Percentiles rank a stretch among this genome's conserved stretches.
Evolutionary conservation across 345 rosid genomes (phyloP).

Genomic region (Eucalyptus polybractea): DNA sequence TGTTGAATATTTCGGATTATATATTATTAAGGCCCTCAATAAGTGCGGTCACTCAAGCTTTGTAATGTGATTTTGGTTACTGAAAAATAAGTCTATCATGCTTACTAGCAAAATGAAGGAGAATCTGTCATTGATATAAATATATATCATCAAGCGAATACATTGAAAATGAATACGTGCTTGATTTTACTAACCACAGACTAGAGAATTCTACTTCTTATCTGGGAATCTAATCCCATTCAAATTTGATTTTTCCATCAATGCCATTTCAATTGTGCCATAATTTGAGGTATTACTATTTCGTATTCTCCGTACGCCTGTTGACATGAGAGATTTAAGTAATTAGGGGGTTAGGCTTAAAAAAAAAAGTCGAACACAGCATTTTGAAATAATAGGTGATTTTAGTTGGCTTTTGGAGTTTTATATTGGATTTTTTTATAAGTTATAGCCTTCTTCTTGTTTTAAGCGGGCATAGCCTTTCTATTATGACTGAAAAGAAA

Average conservation of each 20-base stretch:
- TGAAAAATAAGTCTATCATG: neutral
- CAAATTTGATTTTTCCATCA: neutral
- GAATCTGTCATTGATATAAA: neutral
- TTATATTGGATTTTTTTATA: neutral
- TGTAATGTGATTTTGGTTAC: neutral
- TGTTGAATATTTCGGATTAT: neutral
- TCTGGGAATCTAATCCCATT: neutral
- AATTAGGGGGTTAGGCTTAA: neutral
- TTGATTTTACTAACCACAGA: neutral
- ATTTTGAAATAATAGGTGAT: neutral
- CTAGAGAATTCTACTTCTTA: neutral
- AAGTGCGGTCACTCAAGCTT: neutral
- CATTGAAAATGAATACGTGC: neutral
- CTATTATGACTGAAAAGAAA: too few species aligned
- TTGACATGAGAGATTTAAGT: too few species aligned
- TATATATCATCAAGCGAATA: too few species aligned
- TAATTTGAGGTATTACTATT: too few species aligned
- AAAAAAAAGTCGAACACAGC: too few species aligned
- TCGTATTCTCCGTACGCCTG: too few species aligned
- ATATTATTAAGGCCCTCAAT: neutral
- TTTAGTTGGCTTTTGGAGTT: neutral
- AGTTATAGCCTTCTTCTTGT: too few species aligned
- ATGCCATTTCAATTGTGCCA: neutral
- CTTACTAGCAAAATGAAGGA: neutral
- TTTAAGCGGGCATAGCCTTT: too few species aligned